Evolutionary conservation across 1,139 yeast genomes (phyloP).

Genomic region (Geotrichum australiense): DNA sequence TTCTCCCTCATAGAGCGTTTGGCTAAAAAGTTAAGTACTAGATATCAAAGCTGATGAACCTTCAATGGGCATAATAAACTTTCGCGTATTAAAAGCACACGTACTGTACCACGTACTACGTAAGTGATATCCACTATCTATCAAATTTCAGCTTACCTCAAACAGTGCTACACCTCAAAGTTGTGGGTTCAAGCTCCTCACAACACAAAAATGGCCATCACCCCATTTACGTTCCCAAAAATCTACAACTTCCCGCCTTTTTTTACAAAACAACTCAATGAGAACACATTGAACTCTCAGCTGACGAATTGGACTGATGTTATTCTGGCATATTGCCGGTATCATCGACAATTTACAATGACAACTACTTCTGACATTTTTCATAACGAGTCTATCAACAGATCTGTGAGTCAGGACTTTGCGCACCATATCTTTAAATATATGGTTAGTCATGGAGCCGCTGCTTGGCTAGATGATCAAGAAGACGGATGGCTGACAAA

Average conservation of each 20-base stretch:
- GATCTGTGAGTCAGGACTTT: constrained; percentile 52
- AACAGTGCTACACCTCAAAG: too few species aligned
- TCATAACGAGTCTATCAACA: constrained; percentile 46
- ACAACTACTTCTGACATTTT: constrained; percentile 31
- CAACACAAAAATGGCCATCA: too few species aligned
- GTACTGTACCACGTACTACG: too few species aligned
- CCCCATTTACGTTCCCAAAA: constrained; percentile 45
- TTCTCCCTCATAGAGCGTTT: too few species aligned
- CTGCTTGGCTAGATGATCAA: constrained; percentile 38
- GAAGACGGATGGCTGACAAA: not conserved
- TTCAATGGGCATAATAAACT: too few species aligned
- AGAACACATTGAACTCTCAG: constrained; percentile 70
- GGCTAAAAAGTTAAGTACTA: too few species aligned
- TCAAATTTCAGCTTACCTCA: too few species aligned
- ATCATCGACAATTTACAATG: constrained; percentile 47
- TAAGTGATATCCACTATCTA: too few species aligned
- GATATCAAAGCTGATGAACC: too few species aligned
- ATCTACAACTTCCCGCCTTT: constrained; percentile 88
- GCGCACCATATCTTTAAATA: constrained; percentile 49
- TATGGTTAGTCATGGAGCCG: constrained; percentile 50
- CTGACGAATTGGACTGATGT: constrained; percentile 50
- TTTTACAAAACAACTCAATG: constrained; percentile 83
- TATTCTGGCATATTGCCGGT: constrained; percentile 53
- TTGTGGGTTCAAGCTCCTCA: too few species aligned
- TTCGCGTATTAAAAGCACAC: too few species aligned